Base-by-base conservation (phyloP, 345 rosid genomes). In the Brassica rapa region DNA sequence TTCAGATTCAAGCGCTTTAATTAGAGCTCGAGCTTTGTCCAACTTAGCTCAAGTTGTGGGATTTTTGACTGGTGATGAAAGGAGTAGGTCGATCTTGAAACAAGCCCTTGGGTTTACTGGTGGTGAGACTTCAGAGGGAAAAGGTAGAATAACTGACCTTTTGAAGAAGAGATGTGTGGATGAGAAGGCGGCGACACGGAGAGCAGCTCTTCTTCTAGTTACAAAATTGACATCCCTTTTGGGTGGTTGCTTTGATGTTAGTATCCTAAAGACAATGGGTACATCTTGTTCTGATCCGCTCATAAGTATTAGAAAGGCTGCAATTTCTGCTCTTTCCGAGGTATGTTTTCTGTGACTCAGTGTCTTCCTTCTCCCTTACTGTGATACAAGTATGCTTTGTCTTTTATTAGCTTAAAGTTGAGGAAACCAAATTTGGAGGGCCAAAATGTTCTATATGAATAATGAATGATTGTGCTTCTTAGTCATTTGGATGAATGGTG, bases 241-340 rank as follows among this genome's bases (percentile, higher is more conserved):
- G 67, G 86, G 88, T 30, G 92, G 93, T 66, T 82, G 85, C 78
- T 79, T 91, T 43, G 99, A 89, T 83, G 88, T 80, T 66, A 70
- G 82, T 83, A 66, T 94, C 78, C 85, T 93, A 46, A 93, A 89
- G 82, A 89, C 85, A 11, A 81, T 91, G 86, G 98, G 93, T 56
- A 86, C 89, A 74, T 93, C 98, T 80, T 94, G 98, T 78, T 94
- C 93, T 3, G 98, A 94, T 80, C 91, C 97, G 5, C 97, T 95
- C 62, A 89, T 95, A 66, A 95, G 98, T 85, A 93, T 89, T 33
- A 86, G 99, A 66, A 95, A 91, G 83, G 97, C 93, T 57, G 97
- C 97, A 24, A 79, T 87, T 77, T 88, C 89, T 49, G 97, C 97
- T 32, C 88, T 94, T 62, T 94, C 97, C 3, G 96, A 94, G 98